A percentile compares a stretch with the other conserved stretches of the same genome.
These are phyloP conservation scores for Quercus suber DNA, from an alignment of 306 rosid species.

Conservation along the genomic window DNA sequence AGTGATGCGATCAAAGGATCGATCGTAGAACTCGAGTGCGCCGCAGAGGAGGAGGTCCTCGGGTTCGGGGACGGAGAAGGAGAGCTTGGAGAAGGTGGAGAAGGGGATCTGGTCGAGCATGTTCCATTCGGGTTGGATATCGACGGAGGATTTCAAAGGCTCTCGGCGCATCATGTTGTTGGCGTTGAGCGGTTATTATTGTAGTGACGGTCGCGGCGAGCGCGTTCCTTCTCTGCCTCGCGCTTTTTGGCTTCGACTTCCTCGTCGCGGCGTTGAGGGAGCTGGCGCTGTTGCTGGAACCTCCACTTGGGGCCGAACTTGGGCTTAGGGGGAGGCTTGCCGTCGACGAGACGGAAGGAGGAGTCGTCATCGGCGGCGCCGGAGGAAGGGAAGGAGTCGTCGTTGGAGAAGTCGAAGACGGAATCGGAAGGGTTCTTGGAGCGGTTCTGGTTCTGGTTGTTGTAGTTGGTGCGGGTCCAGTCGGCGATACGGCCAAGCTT, in stretches of 20 bases:
- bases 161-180: conserved; percentile 66
- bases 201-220: conserved; percentile 85
- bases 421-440: conserved; percentile 68
- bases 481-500: conserved; percentile 90
- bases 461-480: conserved; percentile 69
- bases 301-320: conserved; percentile 87
- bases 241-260: conserved; percentile 87
- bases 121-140: conserved; percentile 96
- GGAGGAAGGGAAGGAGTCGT: conserved; percentile 71
- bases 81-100: conserved; percentile 85
- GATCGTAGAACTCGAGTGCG: conserved; percentile 74
- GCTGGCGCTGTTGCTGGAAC: conserved; percentile 72
- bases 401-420: conserved; percentile 81
- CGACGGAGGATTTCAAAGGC: conserved; percentile 80
- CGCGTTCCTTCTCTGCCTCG: conserved; percentile 85
- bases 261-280: conserved; percentile 95
- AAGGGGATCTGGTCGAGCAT: conserved; percentile 94
- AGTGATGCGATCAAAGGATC: conserved; percentile 61
- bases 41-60: conserved; percentile 82
- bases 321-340: conserved; percentile 86
- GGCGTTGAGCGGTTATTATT: conserved; percentile 64
- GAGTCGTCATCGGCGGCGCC: conserved; percentile 54
- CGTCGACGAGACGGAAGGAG: conserved; percentile 79
- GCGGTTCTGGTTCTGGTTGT: conserved; percentile 44
- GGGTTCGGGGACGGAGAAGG: conserved; percentile 78